Evolutionary conservation across 306 rosid genomes (phyloP).

Genomic region (Sicyos baderoa): DNA sequence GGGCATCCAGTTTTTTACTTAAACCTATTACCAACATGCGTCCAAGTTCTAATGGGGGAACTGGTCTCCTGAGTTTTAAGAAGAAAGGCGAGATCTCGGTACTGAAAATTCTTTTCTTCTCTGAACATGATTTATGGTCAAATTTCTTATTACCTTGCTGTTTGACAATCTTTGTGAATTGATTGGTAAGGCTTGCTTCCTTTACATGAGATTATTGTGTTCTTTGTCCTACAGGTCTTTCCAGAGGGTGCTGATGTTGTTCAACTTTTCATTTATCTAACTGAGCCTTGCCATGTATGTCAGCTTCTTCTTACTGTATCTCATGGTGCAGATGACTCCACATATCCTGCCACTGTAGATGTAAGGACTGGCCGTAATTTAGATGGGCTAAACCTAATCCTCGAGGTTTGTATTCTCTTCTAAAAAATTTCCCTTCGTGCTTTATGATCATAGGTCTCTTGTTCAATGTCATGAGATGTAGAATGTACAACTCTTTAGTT

Average conservation of each 20-base stretch:
- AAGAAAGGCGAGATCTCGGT: conserved; percentile 78
- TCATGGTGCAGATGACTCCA: conserved; percentile 94
- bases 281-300: conserved; percentile 95
- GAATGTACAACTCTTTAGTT: background rate
- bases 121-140: conserved; percentile 19
- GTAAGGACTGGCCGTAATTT: conserved; percentile 77
- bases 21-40: conserved; percentile 74
- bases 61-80: conserved; percentile 83
- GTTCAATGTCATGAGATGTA: background rate
- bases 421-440: conserved; percentile 7
- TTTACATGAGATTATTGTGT: conserved; percentile 15
- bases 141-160: conserved; percentile 12
- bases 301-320: conserved; percentile 99
- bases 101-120: conserved; percentile 27
- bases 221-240: conserved; percentile 60
- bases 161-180: background rate
- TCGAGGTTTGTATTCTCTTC: conserved; percentile 60
- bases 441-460: conserved; percentile 3
- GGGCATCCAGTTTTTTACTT: conserved; percentile 76
- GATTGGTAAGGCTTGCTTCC: conserved; percentile 6
- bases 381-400: conserved; percentile 70
- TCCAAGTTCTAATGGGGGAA: conserved; percentile 64
- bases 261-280: conserved; percentile 85
- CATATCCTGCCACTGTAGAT: conserved; percentile 92
- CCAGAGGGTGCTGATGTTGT: conserved; percentile 83